Evolutionary conservation across 2,329 filamentous ascomycete genomes (phyloP).

Genomic region (Pseudopyricularia cyperi): DNA sequence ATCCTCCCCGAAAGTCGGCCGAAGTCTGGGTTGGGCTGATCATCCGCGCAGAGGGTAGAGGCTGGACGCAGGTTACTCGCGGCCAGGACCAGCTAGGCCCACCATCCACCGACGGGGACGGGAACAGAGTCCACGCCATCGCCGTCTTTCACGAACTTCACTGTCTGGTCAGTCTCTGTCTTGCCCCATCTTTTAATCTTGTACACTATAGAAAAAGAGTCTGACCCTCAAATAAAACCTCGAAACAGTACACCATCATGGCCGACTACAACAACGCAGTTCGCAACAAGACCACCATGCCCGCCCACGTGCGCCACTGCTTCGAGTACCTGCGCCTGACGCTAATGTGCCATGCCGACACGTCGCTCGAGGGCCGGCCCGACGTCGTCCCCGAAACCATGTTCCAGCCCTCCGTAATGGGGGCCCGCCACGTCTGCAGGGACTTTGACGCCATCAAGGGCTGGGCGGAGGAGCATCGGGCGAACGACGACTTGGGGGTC

Average conservation of each 20-base stretch:
- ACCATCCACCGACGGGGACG: neutral
- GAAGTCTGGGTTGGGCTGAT: neutral
- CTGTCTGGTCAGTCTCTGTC: neutral
- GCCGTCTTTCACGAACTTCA: neutral
- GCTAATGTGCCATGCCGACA: slow-evolving; percentile 9
- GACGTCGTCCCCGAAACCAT: slow-evolving; percentile 1
- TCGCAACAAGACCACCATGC: neutral
- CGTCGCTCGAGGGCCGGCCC: slow-evolving; percentile 8
- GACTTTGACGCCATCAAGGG: slow-evolving; percentile 6
- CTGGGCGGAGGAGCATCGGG: slow-evolving; percentile 5
- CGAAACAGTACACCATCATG: neutral
- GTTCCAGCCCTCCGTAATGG: neutral
- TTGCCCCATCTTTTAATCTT: neutral
- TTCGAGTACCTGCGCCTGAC: slow-evolving; percentile 10
- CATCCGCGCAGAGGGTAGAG: neutral
- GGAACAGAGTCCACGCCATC: neutral
- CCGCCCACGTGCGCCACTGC: slow-evolving; percentile 10
- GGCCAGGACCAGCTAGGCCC: neutral
- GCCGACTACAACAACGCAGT: neutral
- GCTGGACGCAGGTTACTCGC: neutral
- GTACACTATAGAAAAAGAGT: neutral
- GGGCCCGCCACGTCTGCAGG: slow-evolving; percentile 6
- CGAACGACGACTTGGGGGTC: neutral
- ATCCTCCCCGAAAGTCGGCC: neutral
- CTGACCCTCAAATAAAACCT: too few species aligned